These are phyloP conservation scores for Paraconiothyrium sp. DNA, from an alignment of 2,329 filamentous ascomycete species.

Conservation along the genomic window DNA sequence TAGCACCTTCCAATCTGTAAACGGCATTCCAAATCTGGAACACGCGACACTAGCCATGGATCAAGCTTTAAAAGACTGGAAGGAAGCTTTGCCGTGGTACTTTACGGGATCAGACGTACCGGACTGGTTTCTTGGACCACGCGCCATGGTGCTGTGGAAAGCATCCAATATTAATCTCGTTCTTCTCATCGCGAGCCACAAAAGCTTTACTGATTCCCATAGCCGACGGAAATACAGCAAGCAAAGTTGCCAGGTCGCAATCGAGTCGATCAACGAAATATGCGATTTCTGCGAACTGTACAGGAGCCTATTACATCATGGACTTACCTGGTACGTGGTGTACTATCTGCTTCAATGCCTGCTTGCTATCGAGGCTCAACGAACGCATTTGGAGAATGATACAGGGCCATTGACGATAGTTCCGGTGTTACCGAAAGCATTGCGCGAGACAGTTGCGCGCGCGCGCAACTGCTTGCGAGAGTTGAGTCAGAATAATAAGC, in stretches of 20 bases:
- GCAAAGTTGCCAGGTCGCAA: background rate
- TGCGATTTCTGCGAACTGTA: background rate
- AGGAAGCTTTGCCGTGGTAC: background rate
- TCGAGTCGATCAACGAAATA: background rate
- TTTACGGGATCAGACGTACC: background rate
- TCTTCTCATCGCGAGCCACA: background rate
- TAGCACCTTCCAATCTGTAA: background rate
- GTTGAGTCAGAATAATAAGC: background rate
- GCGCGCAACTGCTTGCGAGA: background rate
- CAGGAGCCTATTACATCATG: background rate
- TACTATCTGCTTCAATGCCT: constrained; percentile 1
- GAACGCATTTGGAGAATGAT: background rate
- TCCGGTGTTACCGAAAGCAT: background rate
- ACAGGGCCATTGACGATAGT: background rate
- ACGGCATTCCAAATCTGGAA: background rate
- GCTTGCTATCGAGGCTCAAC: background rate
- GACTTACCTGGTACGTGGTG: background rate
- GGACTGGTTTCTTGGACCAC: constrained; percentile 3
- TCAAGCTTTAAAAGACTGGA: background rate
- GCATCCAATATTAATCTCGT: background rate
- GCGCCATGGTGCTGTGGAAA: background rate
- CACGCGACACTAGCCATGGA: background rate
- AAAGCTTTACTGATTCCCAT: background rate
- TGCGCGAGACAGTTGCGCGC: background rate
- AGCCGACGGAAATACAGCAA: background rate